Evolutionary conservation across 768 basidiomycete species (phyloP), one percentile per base, ranked within the genome.

Genomic region (Mycena amicta): DNA sequence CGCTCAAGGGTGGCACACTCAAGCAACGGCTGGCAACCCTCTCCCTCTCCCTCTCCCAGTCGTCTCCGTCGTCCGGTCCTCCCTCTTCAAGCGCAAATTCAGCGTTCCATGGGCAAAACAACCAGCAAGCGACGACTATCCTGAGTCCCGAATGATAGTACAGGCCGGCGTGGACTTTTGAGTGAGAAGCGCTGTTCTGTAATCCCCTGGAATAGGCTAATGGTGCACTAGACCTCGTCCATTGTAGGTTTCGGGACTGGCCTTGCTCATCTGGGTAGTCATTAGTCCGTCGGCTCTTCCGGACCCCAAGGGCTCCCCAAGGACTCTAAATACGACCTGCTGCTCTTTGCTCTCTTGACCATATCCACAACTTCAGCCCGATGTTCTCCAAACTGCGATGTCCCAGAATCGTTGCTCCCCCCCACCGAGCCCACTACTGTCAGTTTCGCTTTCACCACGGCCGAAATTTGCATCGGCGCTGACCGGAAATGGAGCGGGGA

Each of bases 81-180:
- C 20, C 43, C 52, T 46, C 25, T 56, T 63, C 52, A 53, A 28
- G 25, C 62, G 62, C 22, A 63, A 63, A 39, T 63, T 63, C 46
- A 57, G 52, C 2, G 55, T 41, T 51, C 62, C 62, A 5, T 63
- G 62, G 62, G 58, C 51, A 1, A 49, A 49, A 47, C 52, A 52
- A 28, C 62, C 52, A 29, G 59, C 51, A 26, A 43, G 5, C 20
- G 61, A 63, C 52, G 57, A 52, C 2, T 29, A 51, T 18, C 25
- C 12, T 3, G 53, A 68, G 68, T 68, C 75, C 39, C 84, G 77
- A 70, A 78, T 94, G 74, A 92, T 94, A 45, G 93, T 90, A 65
- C 92, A 93, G 69, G 93, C 93, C 43, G 93, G 93, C 2, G 89
- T 93, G 56, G 93, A 95, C 74, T 93, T 85, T 63, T n/a, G 92